phyloP scores from a whole-genome alignment of 116 monocot genomes.

The Papilionanthe hybrid region DNA sequence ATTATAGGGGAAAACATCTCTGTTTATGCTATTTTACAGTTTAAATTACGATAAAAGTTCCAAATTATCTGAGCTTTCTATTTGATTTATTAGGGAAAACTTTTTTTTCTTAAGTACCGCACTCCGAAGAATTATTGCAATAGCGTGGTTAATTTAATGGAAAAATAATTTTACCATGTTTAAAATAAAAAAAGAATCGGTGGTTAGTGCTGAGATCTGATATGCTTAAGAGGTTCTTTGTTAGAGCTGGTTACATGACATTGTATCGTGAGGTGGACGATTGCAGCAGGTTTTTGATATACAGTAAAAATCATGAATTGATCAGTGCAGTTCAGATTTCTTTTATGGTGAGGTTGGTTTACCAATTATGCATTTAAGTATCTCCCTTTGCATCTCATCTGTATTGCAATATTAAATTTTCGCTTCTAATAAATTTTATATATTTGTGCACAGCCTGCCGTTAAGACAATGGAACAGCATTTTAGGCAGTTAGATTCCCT shows the following conservation, averaged over 20 bases:
- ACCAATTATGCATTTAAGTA: not conserved
- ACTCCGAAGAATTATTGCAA: not conserved
- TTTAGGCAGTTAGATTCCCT: not conserved
- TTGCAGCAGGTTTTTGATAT: slow-evolving; percentile 1
- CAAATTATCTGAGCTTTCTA: not conserved
- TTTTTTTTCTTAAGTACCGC: not conserved
- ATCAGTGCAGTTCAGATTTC: too few species aligned
- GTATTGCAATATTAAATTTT: not conserved
- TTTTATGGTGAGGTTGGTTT: not conserved
- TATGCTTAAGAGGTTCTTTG: not conserved
- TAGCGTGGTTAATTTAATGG: not conserved
- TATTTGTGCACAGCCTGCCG: not conserved
- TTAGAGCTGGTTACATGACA: not conserved
- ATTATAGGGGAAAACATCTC: not conserved
- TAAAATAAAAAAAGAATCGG: not conserved
- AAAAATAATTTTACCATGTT: not conserved
- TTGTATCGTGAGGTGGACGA: not conserved
- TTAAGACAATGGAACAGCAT: not conserved
- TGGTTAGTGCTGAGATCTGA: not conserved
- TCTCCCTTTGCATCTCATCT: not conserved
- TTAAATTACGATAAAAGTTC: not conserved
- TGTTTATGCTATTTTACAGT: not conserved
- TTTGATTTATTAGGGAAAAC: not conserved
- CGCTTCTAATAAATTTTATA: not conserved
- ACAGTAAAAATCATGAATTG: not conserved